Percentiles rank a stretch among this genome's conserved stretches.
phyloP scores from a whole-genome alignment of 805 yeast genomes.

The Candida dendrica region DNA sequence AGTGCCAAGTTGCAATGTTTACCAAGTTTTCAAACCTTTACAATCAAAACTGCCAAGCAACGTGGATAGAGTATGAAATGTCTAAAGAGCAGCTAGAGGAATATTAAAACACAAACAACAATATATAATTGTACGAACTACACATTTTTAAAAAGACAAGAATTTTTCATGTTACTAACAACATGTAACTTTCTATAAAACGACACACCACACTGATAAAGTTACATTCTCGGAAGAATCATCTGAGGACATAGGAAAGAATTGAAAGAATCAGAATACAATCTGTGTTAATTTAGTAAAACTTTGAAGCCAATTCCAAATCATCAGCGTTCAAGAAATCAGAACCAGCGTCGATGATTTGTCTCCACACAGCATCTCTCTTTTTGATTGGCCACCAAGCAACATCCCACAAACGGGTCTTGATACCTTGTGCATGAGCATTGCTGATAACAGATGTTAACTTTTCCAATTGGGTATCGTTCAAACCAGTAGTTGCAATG shows the following conservation, averaged over 20 bases:
- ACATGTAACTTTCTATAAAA: background rate
- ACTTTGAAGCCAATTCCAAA: slow-evolving; percentile 29
- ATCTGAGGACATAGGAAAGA: background rate
- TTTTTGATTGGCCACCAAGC: slow-evolving; percentile 58
- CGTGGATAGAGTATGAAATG: slow-evolving; percentile 52
- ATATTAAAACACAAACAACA: slow-evolving; percentile 8
- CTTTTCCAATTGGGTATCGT: slow-evolving; percentile 24
- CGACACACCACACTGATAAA: background rate
- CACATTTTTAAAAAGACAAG: background rate
- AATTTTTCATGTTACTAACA: background rate
- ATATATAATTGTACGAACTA: background rate
- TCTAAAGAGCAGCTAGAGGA: slow-evolving; percentile 20
- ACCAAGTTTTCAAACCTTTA: slow-evolving; percentile 40
- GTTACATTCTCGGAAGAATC: background rate
- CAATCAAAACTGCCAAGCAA: slow-evolving; percentile 70
- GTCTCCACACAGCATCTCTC: slow-evolving; percentile 42
- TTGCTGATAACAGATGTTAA: slow-evolving; percentile 23
- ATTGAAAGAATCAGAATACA: background rate
- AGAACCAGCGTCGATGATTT: slow-evolving; percentile 39
- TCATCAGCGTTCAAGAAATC: slow-evolving; percentile 68
- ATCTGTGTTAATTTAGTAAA: slow-evolving; percentile 1
- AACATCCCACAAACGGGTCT: slow-evolving; percentile 68
- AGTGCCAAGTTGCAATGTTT: slow-evolving; percentile 51
- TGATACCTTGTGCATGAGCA: slow-evolving; percentile 46
- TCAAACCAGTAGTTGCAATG: slow-evolving; percentile 24